A percentile compares a stretch with the other conserved stretches of the same genome.
Conservation (phyloP, 2,329 filamentous ascomycete species). For the Arthrobotrys conoides region DNA sequence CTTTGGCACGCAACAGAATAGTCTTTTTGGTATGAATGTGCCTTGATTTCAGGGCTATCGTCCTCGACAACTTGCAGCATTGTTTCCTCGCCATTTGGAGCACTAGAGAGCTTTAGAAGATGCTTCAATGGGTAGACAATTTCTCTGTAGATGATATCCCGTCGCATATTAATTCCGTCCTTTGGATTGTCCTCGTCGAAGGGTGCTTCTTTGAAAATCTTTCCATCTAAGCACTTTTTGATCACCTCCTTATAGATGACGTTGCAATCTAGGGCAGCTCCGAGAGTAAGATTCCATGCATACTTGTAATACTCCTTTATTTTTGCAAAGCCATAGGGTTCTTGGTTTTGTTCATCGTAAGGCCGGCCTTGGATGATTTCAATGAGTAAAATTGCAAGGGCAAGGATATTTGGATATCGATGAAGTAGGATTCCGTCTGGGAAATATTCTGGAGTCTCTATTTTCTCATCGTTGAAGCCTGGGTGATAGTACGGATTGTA, state of each 20-base stretch:
- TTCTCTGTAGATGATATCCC: slow-evolving; percentile 45
- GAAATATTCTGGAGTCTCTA: slow-evolving; percentile 18
- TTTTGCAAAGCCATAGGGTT: slow-evolving; percentile 25
- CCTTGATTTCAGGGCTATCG: not conserved
- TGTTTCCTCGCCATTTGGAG: slow-evolving; percentile 7
- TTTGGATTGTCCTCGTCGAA: slow-evolving; percentile 40
- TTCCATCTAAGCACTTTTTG: slow-evolving; percentile 50
- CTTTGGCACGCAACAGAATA: not conserved
- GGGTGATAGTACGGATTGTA: slow-evolving; percentile 50
- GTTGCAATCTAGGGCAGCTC: slow-evolving; percentile 38
- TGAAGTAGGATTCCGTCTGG: slow-evolving; percentile 43
- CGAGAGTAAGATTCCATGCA: slow-evolving; percentile 35
- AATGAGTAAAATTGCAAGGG: slow-evolving; percentile 50
- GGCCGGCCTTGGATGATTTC: slow-evolving; percentile 42
- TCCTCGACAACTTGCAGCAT: slow-evolving; percentile 21
- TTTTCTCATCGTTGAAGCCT: slow-evolving; percentile 16
- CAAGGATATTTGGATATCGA: slow-evolving; percentile 44
- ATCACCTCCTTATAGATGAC: slow-evolving; percentile 54
- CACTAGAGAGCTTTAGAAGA: slow-evolving; percentile 19
- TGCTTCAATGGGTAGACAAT: slow-evolving; percentile 50
- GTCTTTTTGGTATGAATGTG: not conserved
- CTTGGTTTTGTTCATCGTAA: slow-evolving; percentile 13
- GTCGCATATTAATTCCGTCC: slow-evolving; percentile 42
- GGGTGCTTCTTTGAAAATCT: slow-evolving; percentile 39
- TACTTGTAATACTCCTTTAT: slow-evolving; percentile 44